Conservation (phyloP, 1,139 yeast genomes). For the Taiozyma sp. region DNA sequence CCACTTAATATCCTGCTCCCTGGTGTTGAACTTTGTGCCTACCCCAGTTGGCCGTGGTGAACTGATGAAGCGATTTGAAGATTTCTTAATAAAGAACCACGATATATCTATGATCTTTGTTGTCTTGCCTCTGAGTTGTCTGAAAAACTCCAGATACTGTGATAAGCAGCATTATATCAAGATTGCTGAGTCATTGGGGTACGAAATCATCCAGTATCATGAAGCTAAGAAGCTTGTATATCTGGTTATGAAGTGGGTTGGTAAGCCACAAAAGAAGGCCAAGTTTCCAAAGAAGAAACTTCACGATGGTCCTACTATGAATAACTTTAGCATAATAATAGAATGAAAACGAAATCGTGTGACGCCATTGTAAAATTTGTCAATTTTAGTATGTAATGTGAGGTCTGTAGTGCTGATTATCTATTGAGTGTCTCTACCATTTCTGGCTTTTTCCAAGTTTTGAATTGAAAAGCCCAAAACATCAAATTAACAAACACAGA, state of each 20-base stretch:
- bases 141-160: constrained; percentile 76
- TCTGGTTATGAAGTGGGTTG: constrained; percentile 57
- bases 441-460: background rate
- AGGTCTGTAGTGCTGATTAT: background rate
- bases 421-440: background rate
- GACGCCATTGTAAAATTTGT: background rate
- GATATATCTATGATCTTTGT: constrained; percentile 46
- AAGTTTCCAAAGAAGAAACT: constrained; percentile 41
- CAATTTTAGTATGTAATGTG: background rate
- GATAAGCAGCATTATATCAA: constrained; percentile 36
- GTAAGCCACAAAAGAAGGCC: constrained; percentile 18
- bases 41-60: constrained; percentile 65
- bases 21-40: constrained; percentile 87
- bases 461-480: background rate
- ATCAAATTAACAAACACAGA: background rate
- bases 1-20: constrained; percentile 71
- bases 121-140: constrained; percentile 87
- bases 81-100: constrained; percentile 43
- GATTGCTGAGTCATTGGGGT: constrained; percentile 61
- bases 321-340: constrained; percentile 54
- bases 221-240: constrained; percentile 76
- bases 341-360: constrained; percentile 1
- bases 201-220: constrained; percentile 39
- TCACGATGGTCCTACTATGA: constrained; percentile 48
- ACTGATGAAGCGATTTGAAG: constrained; percentile 61